These are phyloP conservation scores for Gonium pectorale DNA, from an alignment of 139 green algal genomes.

Conservation along the genomic window DNA sequence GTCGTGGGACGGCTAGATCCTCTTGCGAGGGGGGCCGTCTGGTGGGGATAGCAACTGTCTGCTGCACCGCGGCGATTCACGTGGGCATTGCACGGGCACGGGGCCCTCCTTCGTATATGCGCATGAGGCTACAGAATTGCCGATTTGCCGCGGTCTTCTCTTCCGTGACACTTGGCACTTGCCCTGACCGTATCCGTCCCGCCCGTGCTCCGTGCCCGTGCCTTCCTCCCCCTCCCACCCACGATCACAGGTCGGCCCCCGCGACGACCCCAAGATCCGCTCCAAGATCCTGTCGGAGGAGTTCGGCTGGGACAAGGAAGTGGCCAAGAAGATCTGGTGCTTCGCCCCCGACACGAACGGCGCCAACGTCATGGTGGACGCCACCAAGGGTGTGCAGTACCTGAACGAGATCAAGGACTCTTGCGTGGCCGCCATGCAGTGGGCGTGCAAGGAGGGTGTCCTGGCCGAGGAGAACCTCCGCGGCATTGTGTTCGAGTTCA, in stretches of 20 bases:
- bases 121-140: too few relatives aligned
- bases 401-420: constrained; percentile 99
- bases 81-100: too few relatives aligned
- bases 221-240: neutral
- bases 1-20: too few relatives aligned
- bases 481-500: constrained; percentile 93
- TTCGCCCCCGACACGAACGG: constrained; percentile 99
- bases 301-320: constrained; percentile 99
- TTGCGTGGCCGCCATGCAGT: constrained; percentile 97
- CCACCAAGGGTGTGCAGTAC: constrained; percentile 99
- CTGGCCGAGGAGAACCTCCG: constrained; percentile 99
- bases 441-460: constrained; percentile 98
- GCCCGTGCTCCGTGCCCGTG: too few relatives aligned
- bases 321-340: constrained; percentile 99
- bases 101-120: too few relatives aligned
- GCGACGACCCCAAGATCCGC: constrained; percentile 94
- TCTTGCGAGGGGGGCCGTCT: too few relatives aligned
- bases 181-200: too few relatives aligned
- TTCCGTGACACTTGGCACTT: too few relatives aligned
- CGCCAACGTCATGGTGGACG: constrained; percentile 97
- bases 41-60: too few relatives aligned
- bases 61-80: too few relatives aligned
- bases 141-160: too few relatives aligned
- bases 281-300: constrained; percentile 93
- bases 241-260: constrained; percentile 79